These are phyloP conservation scores for Aspergillus taichungensis DNA, from an alignment of 495 filamentous ascomycete genomes.

Conservation along the genomic window DNA sequence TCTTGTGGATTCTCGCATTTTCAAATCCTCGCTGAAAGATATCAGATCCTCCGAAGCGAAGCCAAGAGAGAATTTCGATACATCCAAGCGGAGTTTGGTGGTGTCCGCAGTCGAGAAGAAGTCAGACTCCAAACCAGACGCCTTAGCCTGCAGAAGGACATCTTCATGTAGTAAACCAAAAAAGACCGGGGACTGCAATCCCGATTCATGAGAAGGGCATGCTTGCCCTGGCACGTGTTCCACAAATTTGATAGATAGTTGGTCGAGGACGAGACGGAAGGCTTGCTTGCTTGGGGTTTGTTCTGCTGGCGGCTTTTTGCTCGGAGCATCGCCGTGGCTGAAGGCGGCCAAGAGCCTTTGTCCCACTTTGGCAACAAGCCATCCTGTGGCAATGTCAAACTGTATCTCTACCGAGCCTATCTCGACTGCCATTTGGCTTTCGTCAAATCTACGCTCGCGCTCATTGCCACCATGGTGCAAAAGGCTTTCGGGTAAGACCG, in stretches of 20 bases:
- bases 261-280: constrained; percentile 43
- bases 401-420: constrained; percentile 47
- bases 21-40: constrained; percentile 57
- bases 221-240: constrained; percentile 47
- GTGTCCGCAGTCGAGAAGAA: constrained; percentile 13
- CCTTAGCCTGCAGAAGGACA: constrained; percentile 24
- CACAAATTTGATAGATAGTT: constrained; percentile 54
- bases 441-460: neutral
- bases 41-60: constrained; percentile 65
- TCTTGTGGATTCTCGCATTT: constrained; percentile 63
- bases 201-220: constrained; percentile 12
- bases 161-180: constrained; percentile 23
- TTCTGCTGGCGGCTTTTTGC: constrained; percentile 7
- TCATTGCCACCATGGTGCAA: constrained; percentile 4
- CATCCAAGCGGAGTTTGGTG: constrained; percentile 20
- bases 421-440: constrained; percentile 41
- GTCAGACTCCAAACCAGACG: constrained; percentile 19
- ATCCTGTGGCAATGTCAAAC: constrained; percentile 62
- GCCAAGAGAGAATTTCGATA: constrained; percentile 65
- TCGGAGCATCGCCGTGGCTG: constrained; percentile 8
- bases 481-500: constrained; percentile 2
- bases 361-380: constrained; percentile 54
- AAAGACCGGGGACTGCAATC: constrained; percentile 11
- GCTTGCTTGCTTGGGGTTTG: constrained; percentile 21
- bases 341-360: constrained; percentile 43